Evolutionary conservation across 352 stramenopile species (phyloP).

Genomic region (Achlya hypogyna): DNA sequence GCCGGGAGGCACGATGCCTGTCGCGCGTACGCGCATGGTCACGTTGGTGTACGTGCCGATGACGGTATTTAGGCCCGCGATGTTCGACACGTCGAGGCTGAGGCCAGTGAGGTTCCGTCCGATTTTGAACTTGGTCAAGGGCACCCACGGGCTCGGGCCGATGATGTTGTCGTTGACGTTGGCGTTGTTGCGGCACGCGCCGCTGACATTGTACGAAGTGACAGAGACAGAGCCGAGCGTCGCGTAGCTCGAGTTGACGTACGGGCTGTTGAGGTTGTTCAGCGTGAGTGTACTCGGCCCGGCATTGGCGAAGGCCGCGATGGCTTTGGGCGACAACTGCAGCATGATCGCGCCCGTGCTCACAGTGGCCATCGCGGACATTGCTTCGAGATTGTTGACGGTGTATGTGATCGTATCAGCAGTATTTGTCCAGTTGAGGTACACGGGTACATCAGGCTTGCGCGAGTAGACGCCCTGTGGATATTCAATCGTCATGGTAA

Average conservation of each 20-base stretch:
- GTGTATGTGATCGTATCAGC: background rate
- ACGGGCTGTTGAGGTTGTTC: slow-evolving; percentile 4
- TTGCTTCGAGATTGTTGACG: background rate
- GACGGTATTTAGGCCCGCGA: background rate
- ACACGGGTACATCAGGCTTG: background rate
- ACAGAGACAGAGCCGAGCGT: background rate
- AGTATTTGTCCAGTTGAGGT: background rate
- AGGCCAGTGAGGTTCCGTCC: background rate
- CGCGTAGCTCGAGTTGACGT: background rate
- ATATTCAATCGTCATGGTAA: slow-evolving; percentile 1
- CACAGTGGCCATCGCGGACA: background rate
- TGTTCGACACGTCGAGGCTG: background rate
- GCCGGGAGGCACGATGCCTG: background rate
- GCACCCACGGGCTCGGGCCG: background rate
- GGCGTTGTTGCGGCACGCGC: background rate
- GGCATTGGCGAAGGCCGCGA: background rate
- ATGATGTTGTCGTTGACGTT: background rate
- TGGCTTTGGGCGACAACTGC: background rate
- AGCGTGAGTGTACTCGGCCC: background rate
- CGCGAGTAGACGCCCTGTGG: background rate
- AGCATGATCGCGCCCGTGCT: background rate
- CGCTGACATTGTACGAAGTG: background rate
- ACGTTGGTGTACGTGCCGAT: background rate
- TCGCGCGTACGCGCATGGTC: background rate
- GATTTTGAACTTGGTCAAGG: background rate